Evolutionary conservation across 164 flowering plant genomes (phyloP).

Genomic region (Brasenia schreberi): DNA sequence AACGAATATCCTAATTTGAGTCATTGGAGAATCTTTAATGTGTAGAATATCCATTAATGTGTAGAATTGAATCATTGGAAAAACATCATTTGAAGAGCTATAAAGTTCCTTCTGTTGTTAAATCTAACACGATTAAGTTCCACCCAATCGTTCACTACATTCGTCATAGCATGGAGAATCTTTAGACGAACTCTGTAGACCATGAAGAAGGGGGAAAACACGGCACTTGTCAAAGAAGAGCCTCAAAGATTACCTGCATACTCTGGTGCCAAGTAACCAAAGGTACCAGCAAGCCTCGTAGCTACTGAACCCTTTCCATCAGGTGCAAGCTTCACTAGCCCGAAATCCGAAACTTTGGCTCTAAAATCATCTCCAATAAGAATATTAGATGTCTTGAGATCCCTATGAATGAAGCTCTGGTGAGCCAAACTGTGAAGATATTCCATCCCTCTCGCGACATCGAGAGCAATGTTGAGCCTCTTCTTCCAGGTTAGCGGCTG

Average conservation of each 20-base stretch:
- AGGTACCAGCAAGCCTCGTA: slow-evolving; percentile 78
- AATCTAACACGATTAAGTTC: too few species aligned
- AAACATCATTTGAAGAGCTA: too few species aligned
- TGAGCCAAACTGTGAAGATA: slow-evolving; percentile 67
- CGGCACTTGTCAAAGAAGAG: background rate
- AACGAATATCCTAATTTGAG: too few species aligned
- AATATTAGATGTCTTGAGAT: slow-evolving; percentile 74
- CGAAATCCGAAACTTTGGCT: slow-evolving; percentile 79
- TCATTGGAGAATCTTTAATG: too few species aligned
- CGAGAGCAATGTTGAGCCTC: slow-evolving; percentile 62
- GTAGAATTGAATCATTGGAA: too few species aligned
- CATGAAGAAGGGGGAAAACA: background rate
- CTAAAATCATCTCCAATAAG: slow-evolving; percentile 58
- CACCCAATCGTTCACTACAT: too few species aligned
- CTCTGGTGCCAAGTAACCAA: slow-evolving; percentile 85
- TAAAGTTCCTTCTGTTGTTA: too few species aligned
- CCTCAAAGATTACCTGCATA: slow-evolving; percentile 52
- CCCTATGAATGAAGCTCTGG: slow-evolving; percentile 69
- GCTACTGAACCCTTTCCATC: slow-evolving; percentile 56
- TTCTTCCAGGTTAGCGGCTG: slow-evolving; percentile 66
- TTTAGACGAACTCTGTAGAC: too few species aligned
- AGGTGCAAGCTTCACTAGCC: slow-evolving; percentile 64
- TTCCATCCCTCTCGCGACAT: slow-evolving; percentile 80
- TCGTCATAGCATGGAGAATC: too few species aligned
- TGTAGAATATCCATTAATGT: too few species aligned